phyloP scores from a whole-genome alignment of 495 filamentous ascomycete genomes.

The Talaromyces liani region DNA sequence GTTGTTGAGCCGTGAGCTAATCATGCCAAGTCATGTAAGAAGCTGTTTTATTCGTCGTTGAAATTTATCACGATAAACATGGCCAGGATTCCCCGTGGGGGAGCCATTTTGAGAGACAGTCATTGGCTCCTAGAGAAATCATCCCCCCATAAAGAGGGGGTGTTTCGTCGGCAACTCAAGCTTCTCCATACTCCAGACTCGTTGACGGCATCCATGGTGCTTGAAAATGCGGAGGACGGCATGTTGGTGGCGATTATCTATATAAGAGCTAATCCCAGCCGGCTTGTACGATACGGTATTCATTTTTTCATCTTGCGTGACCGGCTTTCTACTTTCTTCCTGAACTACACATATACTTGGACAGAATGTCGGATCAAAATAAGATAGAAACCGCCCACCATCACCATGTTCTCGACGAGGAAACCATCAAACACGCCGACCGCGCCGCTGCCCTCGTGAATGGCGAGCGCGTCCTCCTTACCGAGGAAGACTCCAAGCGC shows the following conservation, averaged over 20 bases:
- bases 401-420: neutral
- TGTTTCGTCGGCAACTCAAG: neutral
- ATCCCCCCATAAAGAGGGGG: neutral
- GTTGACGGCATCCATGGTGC: neutral
- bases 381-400: neutral
- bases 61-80: neutral
- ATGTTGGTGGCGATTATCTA: neutral
- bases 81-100: neutral
- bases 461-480: slow-evolving; percentile 20
- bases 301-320: neutral
- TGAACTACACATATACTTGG: neutral
- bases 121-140: neutral
- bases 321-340: neutral
- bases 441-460: slow-evolving; percentile 4
- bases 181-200: neutral
- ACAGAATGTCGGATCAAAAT: neutral
- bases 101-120: neutral
- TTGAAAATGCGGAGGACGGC: neutral
- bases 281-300: neutral
- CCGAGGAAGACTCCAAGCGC: slow-evolving; percentile 44
- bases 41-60: neutral
- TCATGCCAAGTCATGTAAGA: neutral
- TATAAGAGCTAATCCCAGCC: neutral
- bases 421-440: slow-evolving; percentile 4
- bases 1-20: neutral